A percentile compares a stretch with the other conserved stretches of the same genome.
Evolutionary conservation across 192 early-diverging fungal genomes (phyloP).

Genomic region (Backusella parvicylindrica): DNA sequence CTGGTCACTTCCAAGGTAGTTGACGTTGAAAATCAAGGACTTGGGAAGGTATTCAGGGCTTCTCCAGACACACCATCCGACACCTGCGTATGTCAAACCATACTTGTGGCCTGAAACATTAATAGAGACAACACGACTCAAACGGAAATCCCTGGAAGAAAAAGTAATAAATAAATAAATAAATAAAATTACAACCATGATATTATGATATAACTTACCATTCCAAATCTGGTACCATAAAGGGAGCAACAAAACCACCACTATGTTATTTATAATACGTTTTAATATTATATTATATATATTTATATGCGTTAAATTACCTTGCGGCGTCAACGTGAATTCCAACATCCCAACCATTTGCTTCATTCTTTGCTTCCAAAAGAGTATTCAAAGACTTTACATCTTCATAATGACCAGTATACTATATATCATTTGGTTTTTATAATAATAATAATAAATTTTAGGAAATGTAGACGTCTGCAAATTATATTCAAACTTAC

Average conservation of each 20-base stretch:
- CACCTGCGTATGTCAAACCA: slow-evolving; percentile 60
- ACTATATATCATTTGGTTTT: too few species aligned
- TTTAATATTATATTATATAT: neutral
- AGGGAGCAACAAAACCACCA: slow-evolving; percentile 84
- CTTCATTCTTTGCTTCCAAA: slow-evolving; percentile 57
- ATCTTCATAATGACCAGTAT: slow-evolving; percentile 84
- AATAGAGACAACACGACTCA: slow-evolving; percentile 72
- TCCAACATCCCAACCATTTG: slow-evolving; percentile 65
- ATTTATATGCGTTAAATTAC: slow-evolving; percentile 1
- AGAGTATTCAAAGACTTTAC: slow-evolving; percentile 58
- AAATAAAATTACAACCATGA: neutral
- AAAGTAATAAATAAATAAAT: neutral
- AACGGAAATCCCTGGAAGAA: slow-evolving; percentile 41
- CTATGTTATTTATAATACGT: slow-evolving; percentile 15
- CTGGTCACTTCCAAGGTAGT: slow-evolving; percentile 27
- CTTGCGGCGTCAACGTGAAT: slow-evolving; percentile 84
- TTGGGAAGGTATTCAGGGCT: slow-evolving; percentile 62
- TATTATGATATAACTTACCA: slow-evolving; percentile 40
- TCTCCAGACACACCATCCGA: slow-evolving; percentile 83
- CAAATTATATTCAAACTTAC: too few species aligned
- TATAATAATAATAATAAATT: too few species aligned
- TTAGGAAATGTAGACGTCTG: too few species aligned
- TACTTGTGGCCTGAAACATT: slow-evolving; percentile 86
- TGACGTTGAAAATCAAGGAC: slow-evolving; percentile 69
- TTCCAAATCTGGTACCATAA: slow-evolving; percentile 67